Evolutionary conservation across 208 protist genomes (phyloP), one percentile per base, ranked within the genome.

Genomic region (Vickermania ingenoplastis): DNA sequence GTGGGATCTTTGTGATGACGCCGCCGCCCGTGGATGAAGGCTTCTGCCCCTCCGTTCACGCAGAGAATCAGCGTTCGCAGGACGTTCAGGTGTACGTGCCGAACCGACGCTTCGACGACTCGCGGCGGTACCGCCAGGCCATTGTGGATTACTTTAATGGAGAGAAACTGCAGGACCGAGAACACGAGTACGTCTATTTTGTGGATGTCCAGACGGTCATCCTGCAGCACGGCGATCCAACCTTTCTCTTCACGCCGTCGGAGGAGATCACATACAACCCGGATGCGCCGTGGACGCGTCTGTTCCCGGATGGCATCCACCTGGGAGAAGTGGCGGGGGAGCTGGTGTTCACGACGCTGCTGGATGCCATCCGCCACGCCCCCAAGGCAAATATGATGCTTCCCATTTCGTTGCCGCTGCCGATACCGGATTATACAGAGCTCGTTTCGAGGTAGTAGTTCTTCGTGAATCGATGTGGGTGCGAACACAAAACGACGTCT

Each of bases 1-100:
- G 69, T 54, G 65, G 76, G 36, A 75, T 78, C 22, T 61, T 78
- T 49, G 53, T 82, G 26, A 25, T 82, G 14, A 68, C 70, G 21
- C 70, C 70, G 5, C 70, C 75, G 26, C 70, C 75, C 1, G 45
- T 75, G 17, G 65, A 81, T 54, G 75, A 71, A 22, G 36, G 36
- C 11, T 45, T 45, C 17, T 45, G 36, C 36, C n/a, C 50, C 5
- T n/a, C 50, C 17, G 5, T n/a, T 5, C n/a, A 5, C n/a, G 50
- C 17, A 17, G 17, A 45, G 36, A 17, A 0, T 41, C 65, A n/a
- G 48, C 27, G 49, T 49, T 58, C 5, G 28, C 51, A n/a, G 13
- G 56, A 30, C 22, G 57, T 21, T 26, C 0, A n/a, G 24, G 2
- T 27, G 41, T 56, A 30, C 25, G 1, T 1, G 1, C 28, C 31